Percentiles rank a stretch among this genome's conserved stretches.
Conservation (phyloP, 73 alveolate species). For the Paramecium octaurelia region DNA sequence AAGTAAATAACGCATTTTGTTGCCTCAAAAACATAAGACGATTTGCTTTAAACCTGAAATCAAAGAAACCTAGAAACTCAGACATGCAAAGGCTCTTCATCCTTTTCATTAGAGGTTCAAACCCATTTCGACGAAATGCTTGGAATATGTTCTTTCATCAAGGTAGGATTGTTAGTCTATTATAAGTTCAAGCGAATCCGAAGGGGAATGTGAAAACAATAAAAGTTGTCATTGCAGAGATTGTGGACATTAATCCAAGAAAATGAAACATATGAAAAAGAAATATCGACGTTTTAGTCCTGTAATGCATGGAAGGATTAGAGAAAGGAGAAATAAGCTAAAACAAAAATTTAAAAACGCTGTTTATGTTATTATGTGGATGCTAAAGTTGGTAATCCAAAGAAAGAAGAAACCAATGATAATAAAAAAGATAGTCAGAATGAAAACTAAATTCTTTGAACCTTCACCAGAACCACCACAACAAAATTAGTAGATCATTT, state of each 20-base stretch:
- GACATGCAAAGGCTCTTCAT: not conserved
- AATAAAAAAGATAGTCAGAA: not conserved
- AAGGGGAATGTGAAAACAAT: not conserved
- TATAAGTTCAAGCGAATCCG: not conserved
- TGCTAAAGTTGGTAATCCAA: not conserved
- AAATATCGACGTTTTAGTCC: not conserved
- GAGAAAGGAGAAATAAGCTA: not conserved
- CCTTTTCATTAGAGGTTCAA: not conserved
- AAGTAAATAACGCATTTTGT: not conserved
- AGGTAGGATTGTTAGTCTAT: not conserved
- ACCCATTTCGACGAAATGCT: not conserved
- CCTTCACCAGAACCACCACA: not conserved
- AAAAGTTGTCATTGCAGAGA: slow-evolving; percentile 20
- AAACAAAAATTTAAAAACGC: not conserved
- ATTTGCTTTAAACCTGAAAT: not conserved
- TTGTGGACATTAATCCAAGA: slow-evolving; percentile 1
- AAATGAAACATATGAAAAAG: slow-evolving; percentile 7
- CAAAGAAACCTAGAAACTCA: not conserved
- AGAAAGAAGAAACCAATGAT: not conserved
- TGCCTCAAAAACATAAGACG: not conserved
- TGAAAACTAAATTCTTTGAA: not conserved
- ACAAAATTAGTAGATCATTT: not conserved
- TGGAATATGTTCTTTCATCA: not conserved
- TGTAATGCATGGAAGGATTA: not conserved
- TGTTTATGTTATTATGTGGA: slow-evolving; percentile 3